Evolutionary conservation across 768 basidiomycete species (phyloP).

Genomic region (Phanerodontia chrysosporium): DNA sequence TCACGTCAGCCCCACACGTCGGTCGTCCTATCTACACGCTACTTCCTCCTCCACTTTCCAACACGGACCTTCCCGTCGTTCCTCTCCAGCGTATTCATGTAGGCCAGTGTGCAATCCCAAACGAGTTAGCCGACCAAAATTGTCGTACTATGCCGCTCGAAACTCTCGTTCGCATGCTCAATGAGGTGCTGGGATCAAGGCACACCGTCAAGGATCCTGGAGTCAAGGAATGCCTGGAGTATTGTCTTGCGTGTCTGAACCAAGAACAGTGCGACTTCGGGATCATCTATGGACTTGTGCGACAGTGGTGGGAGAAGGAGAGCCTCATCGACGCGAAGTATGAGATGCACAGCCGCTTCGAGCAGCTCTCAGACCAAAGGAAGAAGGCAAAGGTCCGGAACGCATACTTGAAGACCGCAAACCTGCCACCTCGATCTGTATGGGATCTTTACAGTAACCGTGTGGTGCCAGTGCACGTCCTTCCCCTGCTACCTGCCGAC

Average conservation of each 20-base stretch:
- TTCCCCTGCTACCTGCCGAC: background rate
- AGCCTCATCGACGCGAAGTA: too few relatives aligned
- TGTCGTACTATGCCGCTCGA: background rate
- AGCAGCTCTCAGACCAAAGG: too few relatives aligned
- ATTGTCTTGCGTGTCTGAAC: background rate
- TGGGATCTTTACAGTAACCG: constrained; percentile 1
- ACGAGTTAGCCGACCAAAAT: background rate
- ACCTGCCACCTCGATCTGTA: background rate
- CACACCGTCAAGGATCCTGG: background rate
- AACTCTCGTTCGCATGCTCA: background rate
- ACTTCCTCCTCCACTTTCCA: background rate
- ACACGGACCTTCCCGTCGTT: background rate
- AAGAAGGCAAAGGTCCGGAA: too few relatives aligned
- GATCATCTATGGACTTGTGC: background rate
- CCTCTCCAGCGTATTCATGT: background rate
- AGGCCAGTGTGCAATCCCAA: background rate
- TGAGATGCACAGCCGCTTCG: too few relatives aligned
- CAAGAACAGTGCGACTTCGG: background rate
- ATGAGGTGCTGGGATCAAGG: background rate
- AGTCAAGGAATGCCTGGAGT: background rate
- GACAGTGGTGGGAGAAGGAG: background rate
- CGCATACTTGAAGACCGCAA: background rate
- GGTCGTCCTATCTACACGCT: too few relatives aligned
- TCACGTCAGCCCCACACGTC: background rate
- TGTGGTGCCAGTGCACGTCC: background rate